Evolutionary conservation across 2,329 filamentous ascomycete genomes (phyloP).

Genomic region (Mycosphaerella sp.): DNA sequence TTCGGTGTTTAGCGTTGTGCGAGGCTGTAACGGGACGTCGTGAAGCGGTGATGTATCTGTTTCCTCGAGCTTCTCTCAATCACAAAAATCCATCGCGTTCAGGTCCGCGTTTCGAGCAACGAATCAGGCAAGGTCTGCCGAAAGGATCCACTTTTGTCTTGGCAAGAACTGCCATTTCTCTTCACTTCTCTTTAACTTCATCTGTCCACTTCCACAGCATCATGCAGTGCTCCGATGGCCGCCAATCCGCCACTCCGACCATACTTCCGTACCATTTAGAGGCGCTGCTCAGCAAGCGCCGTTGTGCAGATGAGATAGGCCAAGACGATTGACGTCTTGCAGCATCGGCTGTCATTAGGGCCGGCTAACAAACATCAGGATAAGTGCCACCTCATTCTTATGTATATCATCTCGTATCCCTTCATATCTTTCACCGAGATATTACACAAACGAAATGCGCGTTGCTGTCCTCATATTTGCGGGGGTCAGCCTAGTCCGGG

Average conservation of each 20-base stretch:
- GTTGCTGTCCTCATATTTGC: not conserved
- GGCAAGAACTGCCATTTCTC: not conserved
- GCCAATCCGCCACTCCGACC: not conserved
- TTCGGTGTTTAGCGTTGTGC: not conserved
- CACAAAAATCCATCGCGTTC: not conserved
- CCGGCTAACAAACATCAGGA: not conserved
- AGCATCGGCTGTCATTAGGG: not conserved
- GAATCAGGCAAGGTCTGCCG: not conserved
- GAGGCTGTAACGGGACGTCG: not conserved
- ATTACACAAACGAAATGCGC: not conserved
- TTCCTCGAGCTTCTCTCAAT: not conserved
- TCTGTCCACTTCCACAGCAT: not conserved
- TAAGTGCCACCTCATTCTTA: not conserved
- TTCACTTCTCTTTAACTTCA: not conserved
- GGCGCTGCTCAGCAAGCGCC: not conserved
- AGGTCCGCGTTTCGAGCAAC: not conserved
- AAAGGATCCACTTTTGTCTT: not conserved
- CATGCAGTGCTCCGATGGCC: not conserved
- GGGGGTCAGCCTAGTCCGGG: not conserved
- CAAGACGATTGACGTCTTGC: conserved; percentile 3
- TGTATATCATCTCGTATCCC: not conserved
- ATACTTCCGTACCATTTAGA: not conserved
- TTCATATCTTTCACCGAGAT: not conserved
- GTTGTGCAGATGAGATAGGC: conserved; percentile 4
- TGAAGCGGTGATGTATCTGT: not conserved